Base-by-base conservation (phyloP, 2,329 filamentous ascomycete genomes). In the Fusarium begoniae region DNA sequence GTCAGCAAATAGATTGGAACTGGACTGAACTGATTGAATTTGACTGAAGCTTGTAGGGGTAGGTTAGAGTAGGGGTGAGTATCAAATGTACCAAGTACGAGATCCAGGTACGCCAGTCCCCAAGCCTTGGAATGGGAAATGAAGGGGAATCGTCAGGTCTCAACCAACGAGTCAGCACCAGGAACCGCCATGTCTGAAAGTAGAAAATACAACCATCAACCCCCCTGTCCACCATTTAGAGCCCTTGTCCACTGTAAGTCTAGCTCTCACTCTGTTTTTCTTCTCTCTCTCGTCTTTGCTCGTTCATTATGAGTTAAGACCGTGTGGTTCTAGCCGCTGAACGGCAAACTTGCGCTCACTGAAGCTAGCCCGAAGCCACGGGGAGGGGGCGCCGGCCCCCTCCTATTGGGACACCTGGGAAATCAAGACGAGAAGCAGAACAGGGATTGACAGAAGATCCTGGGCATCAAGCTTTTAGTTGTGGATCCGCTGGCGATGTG, bases 1-100 rank as follows among this genome's bases (percentile, higher is more conserved):
- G 75, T 76, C 63, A 77, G 75, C 66, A 76, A 77, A 67, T 71
- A 77, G 63, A 75, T 74, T 75, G 65, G 63, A 68, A 22, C 50
- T 38, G 47, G 30, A 24, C 51, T 40, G 51, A 54, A 40, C 24
- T 40, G 20, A 54, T 40, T 14, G 51, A 55, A 55, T 41, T 73
- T 75, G 60, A 38, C 28, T 48, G 17, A 50, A 48, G 35, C 32
- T 50, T 48, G 55, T 57, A 57, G 55, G 55, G 40, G 59, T 38
- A 63, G 10, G 35, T 43, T 37, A 15, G n/a, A 32, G 58, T 54
- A 70, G 61, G 48, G 59, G 47, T 48, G 41, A 47, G 51, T 41
- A 38, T 40, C 43, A 24, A 70, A 74, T 68, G 71, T 74, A 74
- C 72, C 72, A 58, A 62, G 72, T 74, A 74, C 72, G 68, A 67